Conservation (phyloP, 495 filamentous ascomycete genomes). For the Gamarada debralockiae region DNA sequence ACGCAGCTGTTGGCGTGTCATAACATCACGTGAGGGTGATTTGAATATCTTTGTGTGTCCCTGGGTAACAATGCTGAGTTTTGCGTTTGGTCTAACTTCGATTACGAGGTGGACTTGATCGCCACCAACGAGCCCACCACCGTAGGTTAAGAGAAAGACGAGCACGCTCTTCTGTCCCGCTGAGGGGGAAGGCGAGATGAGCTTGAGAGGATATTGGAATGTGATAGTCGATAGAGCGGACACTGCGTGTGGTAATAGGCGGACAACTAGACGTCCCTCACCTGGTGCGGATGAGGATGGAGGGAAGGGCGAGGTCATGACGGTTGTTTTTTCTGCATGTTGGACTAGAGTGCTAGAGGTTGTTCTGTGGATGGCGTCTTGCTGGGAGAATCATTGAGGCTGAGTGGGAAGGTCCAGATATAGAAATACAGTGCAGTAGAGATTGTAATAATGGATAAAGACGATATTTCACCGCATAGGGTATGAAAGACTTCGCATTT, state of each 20-base stretch:
- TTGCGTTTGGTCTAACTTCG: conserved; percentile 56
- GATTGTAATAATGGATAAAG: too few species aligned
- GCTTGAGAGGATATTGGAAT: conserved; percentile 93
- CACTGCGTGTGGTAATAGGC: conserved; percentile 64
- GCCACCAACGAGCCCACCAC: conserved; percentile 84
- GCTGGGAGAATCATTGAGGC: too few species aligned
- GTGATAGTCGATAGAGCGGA: conserved; percentile 70
- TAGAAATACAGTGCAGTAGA: too few species aligned
- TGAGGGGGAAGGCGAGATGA: conserved; percentile 63
- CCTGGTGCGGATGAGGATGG: conserved; percentile 68
- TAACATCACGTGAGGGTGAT: conserved; percentile 47
- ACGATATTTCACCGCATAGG: too few species aligned
- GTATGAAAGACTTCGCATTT: too few species aligned
- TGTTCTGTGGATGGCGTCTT: too few species aligned
- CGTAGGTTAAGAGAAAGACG: conserved; percentile 88
- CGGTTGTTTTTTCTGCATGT: too few species aligned
- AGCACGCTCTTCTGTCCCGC: conserved; percentile 58
- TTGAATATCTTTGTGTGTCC: conserved; percentile 97
- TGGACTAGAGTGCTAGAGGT: too few species aligned
- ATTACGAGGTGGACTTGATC: conserved; percentile 75
- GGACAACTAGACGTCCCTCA: conserved; percentile 70
- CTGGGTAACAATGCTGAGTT: conserved; percentile 84
- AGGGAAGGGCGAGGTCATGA: conserved; percentile 59
- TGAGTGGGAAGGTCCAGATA: too few species aligned
- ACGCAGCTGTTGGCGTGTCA: conserved; percentile 66